phyloP scores from a whole-genome alignment of 116 monocot species.

The Zostera marina region DNA sequence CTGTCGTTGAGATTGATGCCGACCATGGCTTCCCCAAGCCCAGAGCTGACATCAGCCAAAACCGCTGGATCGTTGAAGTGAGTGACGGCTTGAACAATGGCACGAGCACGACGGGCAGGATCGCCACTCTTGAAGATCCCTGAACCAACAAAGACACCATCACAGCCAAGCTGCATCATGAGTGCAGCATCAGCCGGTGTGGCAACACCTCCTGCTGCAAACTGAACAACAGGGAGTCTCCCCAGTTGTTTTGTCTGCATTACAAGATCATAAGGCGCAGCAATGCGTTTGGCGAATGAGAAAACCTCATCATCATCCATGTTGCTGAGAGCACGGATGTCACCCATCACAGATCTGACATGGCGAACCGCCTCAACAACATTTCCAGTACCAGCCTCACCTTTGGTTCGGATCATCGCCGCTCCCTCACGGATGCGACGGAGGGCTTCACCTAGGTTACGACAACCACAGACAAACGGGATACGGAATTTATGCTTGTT shows the following conservation, averaged over 20 bases:
- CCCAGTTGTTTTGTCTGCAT: conserved; percentile 23
- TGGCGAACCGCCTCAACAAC: conserved; percentile 24
- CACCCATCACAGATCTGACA: conserved; percentile 14
- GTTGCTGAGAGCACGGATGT: conserved; percentile 17
- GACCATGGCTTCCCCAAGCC: conserved; percentile 29
- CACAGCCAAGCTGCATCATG: conserved; percentile 25
- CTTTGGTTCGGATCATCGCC: conserved; percentile 22
- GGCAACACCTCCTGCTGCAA: conserved; percentile 19
- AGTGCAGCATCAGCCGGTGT: conserved; percentile 20
- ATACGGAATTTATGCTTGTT: conserved; percentile 25
- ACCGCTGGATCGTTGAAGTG: conserved; percentile 21
- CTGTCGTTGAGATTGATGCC: conserved; percentile 18
- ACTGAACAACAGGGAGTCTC: conserved; percentile 19
- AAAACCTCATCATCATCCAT: conserved; percentile 26
- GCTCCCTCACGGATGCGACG: conserved; percentile 18
- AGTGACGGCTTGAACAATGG: conserved; percentile 21
- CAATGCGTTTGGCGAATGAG: conserved; percentile 16
- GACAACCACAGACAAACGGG: conserved; percentile 19
- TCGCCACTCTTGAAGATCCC: conserved; percentile 24
- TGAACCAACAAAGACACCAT: conserved; percentile 20
- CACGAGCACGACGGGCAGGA: conserved; percentile 14
- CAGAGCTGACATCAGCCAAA: conserved; percentile 18
- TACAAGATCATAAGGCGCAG: conserved; percentile 17
- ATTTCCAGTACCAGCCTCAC: conserved; percentile 17
- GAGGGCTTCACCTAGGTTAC: conserved; percentile 21